Evolutionary conservation across 805 yeast species (phyloP).

Genomic region (Kodamaea hsintzibuensis): DNA sequence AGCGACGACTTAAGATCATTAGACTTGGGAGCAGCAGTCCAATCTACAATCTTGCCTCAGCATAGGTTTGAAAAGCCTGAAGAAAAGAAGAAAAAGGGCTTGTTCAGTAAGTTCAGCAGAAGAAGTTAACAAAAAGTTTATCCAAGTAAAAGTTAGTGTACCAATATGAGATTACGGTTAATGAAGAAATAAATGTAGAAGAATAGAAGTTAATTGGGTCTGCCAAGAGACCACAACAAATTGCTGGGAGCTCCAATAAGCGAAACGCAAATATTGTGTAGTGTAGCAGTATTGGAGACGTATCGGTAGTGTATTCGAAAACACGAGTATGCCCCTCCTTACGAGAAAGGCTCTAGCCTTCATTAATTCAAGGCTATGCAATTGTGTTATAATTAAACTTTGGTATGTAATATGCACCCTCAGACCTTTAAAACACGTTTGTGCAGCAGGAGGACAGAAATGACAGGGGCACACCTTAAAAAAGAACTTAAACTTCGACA

Average conservation of each 20-base stretch:
- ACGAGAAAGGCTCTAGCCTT: background rate
- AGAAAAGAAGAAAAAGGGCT: constrained; percentile 11
- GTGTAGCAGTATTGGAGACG: too few relatives aligned
- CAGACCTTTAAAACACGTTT: background rate
- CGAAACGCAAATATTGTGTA: too few relatives aligned
- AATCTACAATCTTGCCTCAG: background rate
- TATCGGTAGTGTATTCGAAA: too few relatives aligned
- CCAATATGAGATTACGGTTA: background rate
- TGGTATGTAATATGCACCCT: background rate
- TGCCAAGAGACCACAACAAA: background rate
- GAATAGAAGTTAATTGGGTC: background rate
- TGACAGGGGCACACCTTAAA: background rate
- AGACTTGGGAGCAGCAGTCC: background rate
- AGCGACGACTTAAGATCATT: background rate
- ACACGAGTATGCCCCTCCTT: background rate
- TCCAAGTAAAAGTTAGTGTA: background rate
- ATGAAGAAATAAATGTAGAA: background rate
- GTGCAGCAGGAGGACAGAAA: background rate
- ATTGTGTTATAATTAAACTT: background rate
- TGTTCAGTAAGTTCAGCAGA: constrained; percentile 6
- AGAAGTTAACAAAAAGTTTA: background rate
- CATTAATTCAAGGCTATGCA: background rate
- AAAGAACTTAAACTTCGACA: background rate
- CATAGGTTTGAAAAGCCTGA: constrained; percentile 10
- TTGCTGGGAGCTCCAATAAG: too few relatives aligned